phyloP scores from a whole-genome alignment of 1,284 basidiomycete genomes.

The Naganishia sp. region DNA sequence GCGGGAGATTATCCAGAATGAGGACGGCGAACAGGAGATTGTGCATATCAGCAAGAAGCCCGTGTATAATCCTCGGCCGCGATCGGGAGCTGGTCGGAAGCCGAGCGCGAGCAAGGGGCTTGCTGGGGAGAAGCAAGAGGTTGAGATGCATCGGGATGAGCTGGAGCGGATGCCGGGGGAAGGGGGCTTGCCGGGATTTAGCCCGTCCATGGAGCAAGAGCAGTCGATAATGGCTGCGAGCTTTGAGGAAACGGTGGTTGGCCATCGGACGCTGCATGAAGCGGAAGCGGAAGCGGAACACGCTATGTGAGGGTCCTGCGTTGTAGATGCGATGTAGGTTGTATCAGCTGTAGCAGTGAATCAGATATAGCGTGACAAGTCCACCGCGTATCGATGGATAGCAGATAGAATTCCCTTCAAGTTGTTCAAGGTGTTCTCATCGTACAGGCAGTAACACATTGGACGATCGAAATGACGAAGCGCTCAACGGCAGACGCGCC shows the following conservation, averaged over 20 bases:
- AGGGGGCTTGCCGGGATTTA: not conserved
- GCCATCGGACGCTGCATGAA: constrained; percentile 13
- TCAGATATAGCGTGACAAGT: no score
- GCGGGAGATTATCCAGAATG: constrained; percentile 26
- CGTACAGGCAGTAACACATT: no score
- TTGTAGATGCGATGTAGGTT: not conserved
- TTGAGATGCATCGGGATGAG: no score
- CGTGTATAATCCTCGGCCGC: constrained; percentile 27
- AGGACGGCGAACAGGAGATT: constrained; percentile 27
- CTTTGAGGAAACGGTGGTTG: not conserved
- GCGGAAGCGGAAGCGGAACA: not conserved
- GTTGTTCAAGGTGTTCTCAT: no score
- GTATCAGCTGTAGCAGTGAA: not conserved
- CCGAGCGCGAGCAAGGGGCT: constrained; percentile 1
- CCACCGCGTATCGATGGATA: no score
- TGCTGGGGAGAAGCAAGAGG: not conserved
- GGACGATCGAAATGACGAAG: not conserved
- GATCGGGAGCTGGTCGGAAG: constrained; percentile 20
- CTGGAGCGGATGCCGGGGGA: not conserved
- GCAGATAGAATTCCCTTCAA: no score
- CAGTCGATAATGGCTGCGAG: constrained; percentile 3
- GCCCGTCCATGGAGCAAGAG: constrained; percentile 2
- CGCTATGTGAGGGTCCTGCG: not conserved
- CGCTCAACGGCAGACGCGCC: constrained; percentile 6
- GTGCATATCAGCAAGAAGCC: constrained; percentile 24